Evolutionary conservation across 805 yeast species (phyloP).

Genomic region (Zygosaccharomyces gambellarensis): DNA sequence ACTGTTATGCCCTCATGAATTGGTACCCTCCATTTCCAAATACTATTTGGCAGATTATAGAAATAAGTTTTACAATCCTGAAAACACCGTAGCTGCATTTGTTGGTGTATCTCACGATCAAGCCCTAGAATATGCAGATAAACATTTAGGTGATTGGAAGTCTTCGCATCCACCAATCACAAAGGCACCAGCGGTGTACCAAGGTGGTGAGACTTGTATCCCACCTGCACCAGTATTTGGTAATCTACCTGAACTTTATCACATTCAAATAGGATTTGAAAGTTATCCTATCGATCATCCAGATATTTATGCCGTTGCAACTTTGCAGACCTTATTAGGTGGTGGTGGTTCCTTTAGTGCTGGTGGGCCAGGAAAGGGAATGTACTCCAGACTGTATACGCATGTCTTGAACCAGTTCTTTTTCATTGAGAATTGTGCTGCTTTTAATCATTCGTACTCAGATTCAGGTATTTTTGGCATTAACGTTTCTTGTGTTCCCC

Average conservation of each 20-base stretch:
- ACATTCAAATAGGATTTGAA: slow-evolving; percentile 82
- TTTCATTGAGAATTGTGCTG: slow-evolving; percentile 79
- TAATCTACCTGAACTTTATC: slow-evolving; percentile 72
- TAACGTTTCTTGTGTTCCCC: slow-evolving; percentile 76
- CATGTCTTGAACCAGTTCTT: slow-evolving; percentile 88
- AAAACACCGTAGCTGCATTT: slow-evolving; percentile 77
- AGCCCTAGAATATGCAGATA: slow-evolving; percentile 60
- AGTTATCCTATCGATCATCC: slow-evolving; percentile 78
- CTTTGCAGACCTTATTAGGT: slow-evolving; percentile 83
- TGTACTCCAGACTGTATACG: slow-evolving; percentile 92
- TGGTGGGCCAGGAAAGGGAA: slow-evolving; percentile 99
- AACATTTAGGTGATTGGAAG: slow-evolving; percentile 61
- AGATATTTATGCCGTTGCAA: slow-evolving; percentile 86
- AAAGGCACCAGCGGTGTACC: slow-evolving; percentile 44
- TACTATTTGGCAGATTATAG: slow-evolving; percentile 58
- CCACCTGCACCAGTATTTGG: slow-evolving; percentile 56
- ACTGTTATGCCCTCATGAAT: slow-evolving; percentile 69
- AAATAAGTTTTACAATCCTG: slow-evolving; percentile 65
- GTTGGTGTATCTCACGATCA: slow-evolving; percentile 72
- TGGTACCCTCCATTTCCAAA: slow-evolving; percentile 51
- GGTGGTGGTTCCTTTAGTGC: slow-evolving; percentile 98
- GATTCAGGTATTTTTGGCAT: slow-evolving; percentile 92
- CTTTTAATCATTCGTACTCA: slow-evolving; percentile 84
- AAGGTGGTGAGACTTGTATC: slow-evolving; percentile 54
- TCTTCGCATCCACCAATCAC: slow-evolving; percentile 25